A percentile compares a stretch with the other conserved stretches of the same genome.
phyloP scores from a whole-genome alignment of 169 alveolate genomes.

The Nephromyces sp. region DNA sequence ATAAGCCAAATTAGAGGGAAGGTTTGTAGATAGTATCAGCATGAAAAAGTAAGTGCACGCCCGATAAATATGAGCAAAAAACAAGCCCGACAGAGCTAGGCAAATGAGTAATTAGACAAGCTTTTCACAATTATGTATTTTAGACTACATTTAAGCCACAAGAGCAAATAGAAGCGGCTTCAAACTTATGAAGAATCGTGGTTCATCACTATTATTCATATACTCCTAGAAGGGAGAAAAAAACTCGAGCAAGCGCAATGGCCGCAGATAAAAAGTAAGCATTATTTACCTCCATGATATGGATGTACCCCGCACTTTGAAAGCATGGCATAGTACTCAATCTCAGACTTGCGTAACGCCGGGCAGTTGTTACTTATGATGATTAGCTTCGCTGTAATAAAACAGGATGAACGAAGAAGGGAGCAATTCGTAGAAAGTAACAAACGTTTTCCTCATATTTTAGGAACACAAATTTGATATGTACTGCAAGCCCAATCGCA shows the following conservation, averaged over 20 bases:
- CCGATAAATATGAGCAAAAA: no score
- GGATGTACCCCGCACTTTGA: conserved; percentile 75
- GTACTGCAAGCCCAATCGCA: neutral
- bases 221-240: no score
- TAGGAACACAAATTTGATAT: neutral
- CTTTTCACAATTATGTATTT: no score
- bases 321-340: conserved; percentile 94
- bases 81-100: no score
- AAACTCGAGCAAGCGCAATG: no score
- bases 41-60: neutral
- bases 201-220: no score
- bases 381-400: conserved; percentile 69
- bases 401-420: neutral
- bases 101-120: no score
- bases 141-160: no score
- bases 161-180: no score
- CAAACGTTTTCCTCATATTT: neutral
- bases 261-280: no score
- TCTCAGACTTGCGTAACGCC: conserved; percentile 90
- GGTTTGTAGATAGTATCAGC: neutral
- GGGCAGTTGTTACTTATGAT: conserved; percentile 94
- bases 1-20: neutral
- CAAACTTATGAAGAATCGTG: no score
- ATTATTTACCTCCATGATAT: conserved; percentile 26
- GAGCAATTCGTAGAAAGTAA: neutral